Conservation (phyloP, 2,329 filamentous ascomycete species). For the Diaporthe eres region DNA sequence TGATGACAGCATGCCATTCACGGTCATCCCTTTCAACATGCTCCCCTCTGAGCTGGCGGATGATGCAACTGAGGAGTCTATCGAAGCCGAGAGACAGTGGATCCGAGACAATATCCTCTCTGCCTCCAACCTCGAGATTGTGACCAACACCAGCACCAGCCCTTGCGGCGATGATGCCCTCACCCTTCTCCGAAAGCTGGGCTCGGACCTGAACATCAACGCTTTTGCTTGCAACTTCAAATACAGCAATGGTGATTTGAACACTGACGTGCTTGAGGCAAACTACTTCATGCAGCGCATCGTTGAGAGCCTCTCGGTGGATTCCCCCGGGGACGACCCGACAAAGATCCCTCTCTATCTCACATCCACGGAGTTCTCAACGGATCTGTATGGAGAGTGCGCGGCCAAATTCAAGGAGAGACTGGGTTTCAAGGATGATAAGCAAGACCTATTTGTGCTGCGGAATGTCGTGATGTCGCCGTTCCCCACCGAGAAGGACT, state of each 20-base stretch:
- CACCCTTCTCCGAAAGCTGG: conserved; percentile 56
- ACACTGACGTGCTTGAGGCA: conserved; percentile 61
- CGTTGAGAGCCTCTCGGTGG: conserved; percentile 58
- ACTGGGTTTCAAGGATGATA: conserved; percentile 52
- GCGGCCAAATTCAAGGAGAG: conserved; percentile 57
- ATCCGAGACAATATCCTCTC: conserved; percentile 56
- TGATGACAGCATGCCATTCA: conserved; percentile 50
- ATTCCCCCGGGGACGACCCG: conserved; percentile 55
- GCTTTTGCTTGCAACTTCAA: conserved; percentile 61
- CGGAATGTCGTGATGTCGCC: conserved; percentile 65
- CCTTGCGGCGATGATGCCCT: conserved; percentile 52
- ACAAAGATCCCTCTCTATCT: conserved; percentile 59
- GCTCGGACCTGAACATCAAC: conserved; percentile 64
- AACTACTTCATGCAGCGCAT: conserved; percentile 63
- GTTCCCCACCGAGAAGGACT: conserved; percentile 56
- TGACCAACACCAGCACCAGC: conserved; percentile 47
- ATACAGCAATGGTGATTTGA: conserved; percentile 54
- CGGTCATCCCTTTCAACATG: conserved; percentile 59
- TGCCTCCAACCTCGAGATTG: conserved; percentile 54
- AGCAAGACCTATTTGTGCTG: conserved; percentile 58
- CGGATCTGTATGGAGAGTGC: conserved; percentile 58
- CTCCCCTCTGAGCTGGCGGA: conserved; percentile 44
- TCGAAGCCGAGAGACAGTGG: conserved; percentile 55
- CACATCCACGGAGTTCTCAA: conserved; percentile 59
- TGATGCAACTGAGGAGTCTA: conserved; percentile 42